Evolutionary conservation across 2,329 filamentous ascomycete species (phyloP), one percentile per base, ranked within the genome.

Genomic region (Amauroascus niger): DNA sequence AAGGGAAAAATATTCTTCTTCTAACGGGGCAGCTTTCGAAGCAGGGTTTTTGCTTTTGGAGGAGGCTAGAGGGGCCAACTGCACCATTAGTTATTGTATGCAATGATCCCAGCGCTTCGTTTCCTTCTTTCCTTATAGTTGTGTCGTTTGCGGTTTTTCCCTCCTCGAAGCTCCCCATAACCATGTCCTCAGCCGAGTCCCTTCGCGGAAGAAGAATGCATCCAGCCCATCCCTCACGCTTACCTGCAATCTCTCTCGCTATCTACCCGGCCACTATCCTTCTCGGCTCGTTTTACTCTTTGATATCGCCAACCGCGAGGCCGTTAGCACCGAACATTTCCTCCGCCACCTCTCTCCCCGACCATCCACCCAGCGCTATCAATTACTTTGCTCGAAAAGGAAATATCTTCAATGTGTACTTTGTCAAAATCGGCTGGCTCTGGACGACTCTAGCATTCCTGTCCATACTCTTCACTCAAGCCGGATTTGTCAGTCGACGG

Each of bases 341-440:
- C 77, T 22, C 39, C 32, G 45, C 48, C 26, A 48, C 57, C 18
- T 44, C 30, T 30, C 52, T 49, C 35, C 35, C 32, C 20, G 51
- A 52, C 14, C 41, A 18, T 26, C 35, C 51, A 48, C 59, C 16
- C 20, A 55, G 13, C 32, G 63, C 69, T 1, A 65, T 70, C 52
- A 75, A 74, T 66, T 98, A 97, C 75, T 98, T 98, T 68, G 91
- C 93, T 45, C 85, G 85, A 62, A 98, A 98, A 72, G 79, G 82
- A 68, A 98, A 98, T 72, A 63, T 96, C 50, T 86, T 97, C 79
- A 98, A 98, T 67, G 70, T 86, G 45, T 79, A 89, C 63, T 98
- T 97, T 65, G 93, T 98, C 64, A 98, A 98, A 76, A 77, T 87
- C 52, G 91, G 91, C 57, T 98, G 93, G 93, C 79, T 84, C 48